phyloP scores from a whole-genome alignment of 257 asterid genomes.

The Fraxinus pennsylvanica region DNA sequence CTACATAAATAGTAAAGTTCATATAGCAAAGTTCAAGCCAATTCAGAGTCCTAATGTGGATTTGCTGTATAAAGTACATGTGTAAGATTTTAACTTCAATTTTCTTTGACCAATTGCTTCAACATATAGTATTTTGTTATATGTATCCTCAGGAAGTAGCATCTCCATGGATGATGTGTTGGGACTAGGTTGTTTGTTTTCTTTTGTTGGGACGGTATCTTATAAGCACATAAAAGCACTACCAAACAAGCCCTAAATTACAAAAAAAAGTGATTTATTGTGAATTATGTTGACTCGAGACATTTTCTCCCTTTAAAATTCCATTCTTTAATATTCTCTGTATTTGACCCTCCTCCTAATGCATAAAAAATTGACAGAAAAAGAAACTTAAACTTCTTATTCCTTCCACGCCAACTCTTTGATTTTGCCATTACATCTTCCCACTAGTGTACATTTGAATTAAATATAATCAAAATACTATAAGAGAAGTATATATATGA shows the following conservation, averaged over 20 bases:
- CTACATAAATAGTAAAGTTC: constrained; percentile 31
- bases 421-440: neutral
- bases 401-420: neutral
- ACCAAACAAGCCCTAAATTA: neutral
- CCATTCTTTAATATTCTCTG: neutral
- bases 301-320: neutral
- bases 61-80: constrained; percentile 24
- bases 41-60: constrained; percentile 6
- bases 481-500: too few relatives aligned
- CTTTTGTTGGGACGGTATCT: too few relatives aligned
- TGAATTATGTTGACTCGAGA: neutral
- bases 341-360: neutral
- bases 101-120: neutral
- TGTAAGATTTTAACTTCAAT: neutral
- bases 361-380: neutral
- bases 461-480: too few relatives aligned
- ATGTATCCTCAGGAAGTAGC: too few relatives aligned
- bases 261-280: neutral
- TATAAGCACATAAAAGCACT: too few relatives aligned
- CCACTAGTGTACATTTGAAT: neutral
- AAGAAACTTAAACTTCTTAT: neutral
- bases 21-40: neutral
- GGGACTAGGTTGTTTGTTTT: neutral
- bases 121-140: neutral
- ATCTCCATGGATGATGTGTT: too few relatives aligned